phyloP scores from a whole-genome alignment of 495 filamentous ascomycete genomes.

The Penicillium diatomitis region DNA sequence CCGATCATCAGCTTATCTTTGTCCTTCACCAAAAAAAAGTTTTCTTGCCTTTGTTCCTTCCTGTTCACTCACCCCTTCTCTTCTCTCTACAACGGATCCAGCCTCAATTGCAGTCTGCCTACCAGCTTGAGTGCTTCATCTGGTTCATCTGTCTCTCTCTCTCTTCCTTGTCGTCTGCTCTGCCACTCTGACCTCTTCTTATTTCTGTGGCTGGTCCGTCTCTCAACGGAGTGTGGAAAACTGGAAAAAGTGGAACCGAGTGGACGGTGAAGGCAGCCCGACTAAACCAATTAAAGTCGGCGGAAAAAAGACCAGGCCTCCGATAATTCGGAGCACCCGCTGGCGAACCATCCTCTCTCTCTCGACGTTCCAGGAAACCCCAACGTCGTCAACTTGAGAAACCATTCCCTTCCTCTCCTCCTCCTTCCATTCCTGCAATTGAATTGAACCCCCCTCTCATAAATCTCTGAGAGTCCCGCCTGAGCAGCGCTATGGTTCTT shows the following conservation, averaged over 20 bases:
- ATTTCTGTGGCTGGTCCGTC: background rate
- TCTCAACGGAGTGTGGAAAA: background rate
- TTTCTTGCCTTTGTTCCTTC: too few relatives aligned
- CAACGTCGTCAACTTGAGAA: too few relatives aligned
- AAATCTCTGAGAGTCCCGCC: slow-evolving; percentile 1
- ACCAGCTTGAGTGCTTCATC: background rate
- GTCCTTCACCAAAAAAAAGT: background rate
- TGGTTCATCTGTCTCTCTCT: background rate
- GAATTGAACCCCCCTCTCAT: slow-evolving; percentile 4
- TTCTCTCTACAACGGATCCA: background rate
- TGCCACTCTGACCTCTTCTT: background rate
- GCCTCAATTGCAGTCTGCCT: background rate
- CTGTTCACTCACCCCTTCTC: background rate
- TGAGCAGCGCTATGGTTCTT: slow-evolving; percentile 39
- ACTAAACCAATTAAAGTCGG: slow-evolving; percentile 16
- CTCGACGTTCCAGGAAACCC: too few relatives aligned
- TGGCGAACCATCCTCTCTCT: background rate
- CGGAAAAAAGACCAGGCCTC: slow-evolving; percentile 22
- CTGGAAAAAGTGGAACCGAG: slow-evolving; percentile 16
- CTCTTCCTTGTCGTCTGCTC: background rate
- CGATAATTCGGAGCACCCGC: slow-evolving; percentile 9
- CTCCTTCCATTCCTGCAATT: slow-evolving; percentile 16
- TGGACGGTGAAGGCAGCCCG: slow-evolving; percentile 16
- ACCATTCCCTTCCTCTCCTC: slow-evolving; percentile 10
- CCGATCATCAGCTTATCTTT: slow-evolving; percentile 9